Evolutionary conservation across 371 early-diverging fungal genomes (phyloP), one percentile per base, ranked within the genome.

Genomic region (Syncephalastrum racemosum): DNA sequence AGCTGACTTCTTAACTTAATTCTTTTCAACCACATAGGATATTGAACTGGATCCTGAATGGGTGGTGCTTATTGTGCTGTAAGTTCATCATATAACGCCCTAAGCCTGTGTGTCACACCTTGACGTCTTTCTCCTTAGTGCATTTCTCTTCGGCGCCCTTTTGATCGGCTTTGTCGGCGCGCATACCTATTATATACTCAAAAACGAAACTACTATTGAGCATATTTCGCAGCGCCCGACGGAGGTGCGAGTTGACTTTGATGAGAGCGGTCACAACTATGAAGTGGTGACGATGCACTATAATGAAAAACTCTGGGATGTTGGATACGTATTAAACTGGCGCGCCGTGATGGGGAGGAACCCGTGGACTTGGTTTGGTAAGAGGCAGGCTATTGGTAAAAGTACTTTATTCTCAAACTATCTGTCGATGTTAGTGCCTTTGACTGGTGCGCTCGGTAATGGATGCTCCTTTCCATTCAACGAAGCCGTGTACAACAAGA

Each of bases 131-230:
- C n/a, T n/a, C 23, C 51, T 16, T 45, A 71, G 70, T 12, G 71
- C 66, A 8, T 77, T 75, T 49, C 45, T 77, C 16, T 68, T 75
- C 46, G 80, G 75, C 7, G 60, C 77, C 54, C 69, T 77, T 2
- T 49, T 81, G 6, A 56, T 67, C 15, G 81, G 79, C 16, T 70
- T 84, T 54, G 67, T 77, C 44, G 71, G 68, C 4, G 65, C 78
- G 14, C 84, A 84, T 57, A 56, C 62, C 5, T 67, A 71, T 5
- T 79, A 81, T 43, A 84, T 84, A 19, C 47, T 81, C 7, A 46
- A 66, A 45, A 84, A 84, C 54, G 66, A 73, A 42, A 81, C 84
- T 0, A 84, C 84, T 0, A 82, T 84, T 22, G 84, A 84, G 53
- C 75, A 77, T 50, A 68, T 82, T 13, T 56, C 64, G 13, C 73